Conservation (phyloP, 192 early-diverging fungal species). For the Backusella macrospora region DNA sequence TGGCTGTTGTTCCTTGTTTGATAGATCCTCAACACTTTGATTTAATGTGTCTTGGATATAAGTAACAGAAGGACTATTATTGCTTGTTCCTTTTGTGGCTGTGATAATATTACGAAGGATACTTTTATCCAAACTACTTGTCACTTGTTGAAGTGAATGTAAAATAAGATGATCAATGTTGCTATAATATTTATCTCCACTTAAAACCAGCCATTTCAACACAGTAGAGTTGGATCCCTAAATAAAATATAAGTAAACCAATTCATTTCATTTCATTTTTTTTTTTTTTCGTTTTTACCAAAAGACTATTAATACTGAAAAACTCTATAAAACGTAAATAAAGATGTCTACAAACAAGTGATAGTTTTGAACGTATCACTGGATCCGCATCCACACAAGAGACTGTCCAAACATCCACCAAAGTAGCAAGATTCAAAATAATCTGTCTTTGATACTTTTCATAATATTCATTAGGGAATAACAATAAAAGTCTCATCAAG, state of each 20-base stretch:
- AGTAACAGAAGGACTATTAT: neutral
- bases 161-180: neutral
- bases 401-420: conserved; percentile 36
- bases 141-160: conserved; percentile 8
- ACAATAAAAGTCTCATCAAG: conserved; percentile 44
- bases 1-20: neutral
- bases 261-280: neutral
- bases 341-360: conserved; percentile 42
- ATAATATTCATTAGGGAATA: conserved; percentile 55
- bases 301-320: conserved; percentile 38
- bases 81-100: neutral
- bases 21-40: neutral
- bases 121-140: neutral
- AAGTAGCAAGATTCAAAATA: conserved; percentile 38
- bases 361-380: conserved; percentile 29
- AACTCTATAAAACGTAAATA: conserved; percentile 40
- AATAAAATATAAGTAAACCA: neutral
- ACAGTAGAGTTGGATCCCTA: conserved; percentile 21
- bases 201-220: conserved; percentile 28
- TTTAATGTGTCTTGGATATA: conserved; percentile 8
- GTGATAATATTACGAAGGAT: neutral
- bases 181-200: neutral
- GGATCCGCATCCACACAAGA: conserved; percentile 17
- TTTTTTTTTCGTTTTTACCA: conserved; percentile 35
- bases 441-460: conserved; percentile 47